Conservation (phyloP, 495 filamentous ascomycete genomes). For the Astrothelium subdiscretum region DNA sequence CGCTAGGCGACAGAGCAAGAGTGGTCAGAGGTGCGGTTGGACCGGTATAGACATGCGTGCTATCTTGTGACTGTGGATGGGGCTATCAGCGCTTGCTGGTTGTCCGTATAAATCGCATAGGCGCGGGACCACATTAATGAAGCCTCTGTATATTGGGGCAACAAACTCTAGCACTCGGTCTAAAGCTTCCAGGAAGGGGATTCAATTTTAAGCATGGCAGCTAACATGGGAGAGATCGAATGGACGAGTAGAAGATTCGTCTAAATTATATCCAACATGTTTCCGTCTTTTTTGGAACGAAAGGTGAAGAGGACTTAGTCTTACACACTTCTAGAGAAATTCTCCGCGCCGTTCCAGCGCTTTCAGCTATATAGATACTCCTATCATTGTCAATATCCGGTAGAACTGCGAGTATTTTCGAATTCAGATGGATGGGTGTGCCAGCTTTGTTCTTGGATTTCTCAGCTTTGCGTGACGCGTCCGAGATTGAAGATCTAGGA, state of each 20-base stretch:
- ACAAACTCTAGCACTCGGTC: too few relatives aligned
- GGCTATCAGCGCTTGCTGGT: background rate
- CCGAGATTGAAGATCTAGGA: slow-evolving; percentile 43
- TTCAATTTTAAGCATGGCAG: too few relatives aligned
- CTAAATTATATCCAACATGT: too few relatives aligned
- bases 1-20: slow-evolving; percentile 52
- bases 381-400: slow-evolving; percentile 51
- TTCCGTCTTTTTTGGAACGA: too few relatives aligned
- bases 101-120: too few relatives aligned
- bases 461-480: slow-evolving; percentile 55
- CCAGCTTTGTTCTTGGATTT: slow-evolving; percentile 80
- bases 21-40: slow-evolving; percentile 70
- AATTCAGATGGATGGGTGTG: slow-evolving; percentile 63
- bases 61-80: background rate
- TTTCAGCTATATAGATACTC: slow-evolving; percentile 68
- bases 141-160: too few relatives aligned
- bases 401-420: slow-evolving; percentile 74
- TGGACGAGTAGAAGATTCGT: too few relatives aligned
- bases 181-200: background rate
- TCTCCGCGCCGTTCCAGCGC: slow-evolving; percentile 61
- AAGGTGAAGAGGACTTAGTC: slow-evolving; percentile 8
- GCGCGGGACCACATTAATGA: too few relatives aligned
- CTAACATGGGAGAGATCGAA: too few relatives aligned
- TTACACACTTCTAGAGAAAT: slow-evolving; percentile 66
- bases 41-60: slow-evolving; percentile 45